Base-by-base conservation (phyloP, 352 stramenopile species). In the Phytopythium boreale region DNA sequence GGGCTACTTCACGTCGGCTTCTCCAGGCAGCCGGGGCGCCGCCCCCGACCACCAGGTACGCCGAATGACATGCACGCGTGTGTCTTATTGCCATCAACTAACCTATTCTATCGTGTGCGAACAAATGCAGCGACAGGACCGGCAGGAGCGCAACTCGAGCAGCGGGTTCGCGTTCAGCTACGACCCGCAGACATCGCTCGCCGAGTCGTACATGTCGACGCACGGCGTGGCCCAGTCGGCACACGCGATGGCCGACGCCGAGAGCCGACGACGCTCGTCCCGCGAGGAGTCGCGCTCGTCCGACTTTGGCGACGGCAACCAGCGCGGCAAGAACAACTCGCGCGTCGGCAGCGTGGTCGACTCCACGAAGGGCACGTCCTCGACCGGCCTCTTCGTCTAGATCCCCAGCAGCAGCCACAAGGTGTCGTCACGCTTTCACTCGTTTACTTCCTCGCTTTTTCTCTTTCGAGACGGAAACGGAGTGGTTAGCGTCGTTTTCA, bases 151-250 rank as follows among this genome's bases (percentile, higher is more conserved):
- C 27, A 76, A 79, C 55, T 93, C 85, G 46, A 88, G 75, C 50
- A 88, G 86, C 51, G 86, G 86, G 26, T 95, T 90, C 63, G 86
- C 86, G 22, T 95, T 89, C 70, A 95, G 86, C 57, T 89, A 90
- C 65, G 86, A 95, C 61, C 80, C 84, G 7, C 79, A 89, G 56
- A 93, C 86, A 26, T 86, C 86, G 49, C 69, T 87, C 68, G 86
- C 84, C 37, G 86, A 95, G 66, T 87, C 80, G 59, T 90, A 91
- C 69, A 93, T 95, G 67, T 77, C 82, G 9, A 89, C 79, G 15
- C 82, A 85, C 69, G 87, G 80, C 46, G 67, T 86, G 24, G 70
- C 71, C 22, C 86, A 85, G 10, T 80, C 73, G 0, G 71, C 74
- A 22, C 85, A 81, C 9, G 86, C 84, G 2, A 83, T 93, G 61